These are phyloP conservation scores for Naganishia friedmannii DNA, from an alignment of 768 basidiomycete genomes.

Conservation along the genomic window DNA sequence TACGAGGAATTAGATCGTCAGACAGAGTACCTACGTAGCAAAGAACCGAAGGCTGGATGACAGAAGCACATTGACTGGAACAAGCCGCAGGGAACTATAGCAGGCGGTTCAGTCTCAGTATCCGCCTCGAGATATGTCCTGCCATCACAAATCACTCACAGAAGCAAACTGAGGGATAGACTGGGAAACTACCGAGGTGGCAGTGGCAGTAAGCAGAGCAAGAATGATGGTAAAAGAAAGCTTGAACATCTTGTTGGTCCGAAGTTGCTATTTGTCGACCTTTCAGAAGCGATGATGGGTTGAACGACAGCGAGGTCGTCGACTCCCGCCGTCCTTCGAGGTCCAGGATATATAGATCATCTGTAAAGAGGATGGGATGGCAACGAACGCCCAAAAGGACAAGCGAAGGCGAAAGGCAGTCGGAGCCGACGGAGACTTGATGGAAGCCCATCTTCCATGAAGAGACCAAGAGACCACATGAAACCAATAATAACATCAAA, in stretches of 20 bases:
- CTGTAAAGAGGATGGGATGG: background rate
- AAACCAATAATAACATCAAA: background rate
- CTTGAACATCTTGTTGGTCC: conserved; percentile 8
- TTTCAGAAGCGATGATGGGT: too few species aligned
- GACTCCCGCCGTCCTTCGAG: background rate
- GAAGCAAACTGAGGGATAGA: background rate
- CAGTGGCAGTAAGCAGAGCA: background rate
- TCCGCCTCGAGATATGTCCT: background rate
- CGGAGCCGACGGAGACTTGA: background rate
- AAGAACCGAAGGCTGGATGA: conserved; percentile 41
- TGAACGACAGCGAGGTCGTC: background rate
- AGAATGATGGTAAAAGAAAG: background rate
- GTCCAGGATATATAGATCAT: background rate
- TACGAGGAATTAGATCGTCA: background rate
- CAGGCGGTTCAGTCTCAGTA: background rate
- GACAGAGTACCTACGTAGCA: conserved; percentile 39
- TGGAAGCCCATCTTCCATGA: too few species aligned
- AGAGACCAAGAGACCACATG: background rate
- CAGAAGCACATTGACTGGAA: conserved; percentile 38
- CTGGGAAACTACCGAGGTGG: conserved; percentile 7
- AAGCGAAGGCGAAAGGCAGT: background rate
- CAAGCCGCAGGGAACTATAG: conserved; percentile 46
- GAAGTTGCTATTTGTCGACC: background rate
- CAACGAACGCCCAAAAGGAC: background rate
- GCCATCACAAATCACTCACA: background rate